Base-by-base conservation (phyloP, 2,329 filamentous ascomycete species). In the Sarocladium strictum region DNA sequence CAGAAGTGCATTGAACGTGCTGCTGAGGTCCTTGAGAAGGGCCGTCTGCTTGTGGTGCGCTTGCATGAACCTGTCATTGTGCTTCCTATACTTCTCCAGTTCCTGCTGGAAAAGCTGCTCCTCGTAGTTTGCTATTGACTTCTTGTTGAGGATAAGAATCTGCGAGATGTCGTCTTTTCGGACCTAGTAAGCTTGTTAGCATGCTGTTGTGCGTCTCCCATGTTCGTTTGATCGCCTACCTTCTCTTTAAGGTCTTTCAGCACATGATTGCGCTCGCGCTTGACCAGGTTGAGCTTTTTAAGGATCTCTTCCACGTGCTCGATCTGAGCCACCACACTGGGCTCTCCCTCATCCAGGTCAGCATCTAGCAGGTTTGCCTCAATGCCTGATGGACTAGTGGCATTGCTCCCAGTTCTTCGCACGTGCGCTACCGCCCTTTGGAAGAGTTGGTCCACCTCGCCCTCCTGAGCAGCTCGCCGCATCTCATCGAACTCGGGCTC, bases 151-250 rank as follows among this genome's bases (percentile, higher is more conserved):
- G 55, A 99, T 99, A 57, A 99, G 78, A 12, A 97, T 92, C 65
- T 96, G 94, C 4, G 92, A 97, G 59, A 99, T 99, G 64, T 99
- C 95, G 65, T 99, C 95, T 60, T 88, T 90, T 71, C 96, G 93
- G 53, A 93, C 87, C 93, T 97, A n/a, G 53, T 2, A 17, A 49
- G 7, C 9, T 58, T 57, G 56, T 71, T 55, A 65, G 62, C n/a
- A n/a, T 56, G 41, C n/a, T 7, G 45, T 37, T 24, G 24, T 3
- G 19, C n/a, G 27, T 32, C 24, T 15, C 21, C 24, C 26, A 12
- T n/a, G 10, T 14, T 50, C 14, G 27, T n/a, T 14, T 6, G 17
- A 24, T 3, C 5, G 27, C 78, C 63, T 70, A 95, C 94, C 85
- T 96, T 97, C 61, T 97, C 92, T 70, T 99, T 99, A 62, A 99